Evolutionary conservation across 1,284 basidiomycete genomes (phyloP), one percentile per base, ranked within the genome.

Genomic region (Fomes fomentarius): DNA sequence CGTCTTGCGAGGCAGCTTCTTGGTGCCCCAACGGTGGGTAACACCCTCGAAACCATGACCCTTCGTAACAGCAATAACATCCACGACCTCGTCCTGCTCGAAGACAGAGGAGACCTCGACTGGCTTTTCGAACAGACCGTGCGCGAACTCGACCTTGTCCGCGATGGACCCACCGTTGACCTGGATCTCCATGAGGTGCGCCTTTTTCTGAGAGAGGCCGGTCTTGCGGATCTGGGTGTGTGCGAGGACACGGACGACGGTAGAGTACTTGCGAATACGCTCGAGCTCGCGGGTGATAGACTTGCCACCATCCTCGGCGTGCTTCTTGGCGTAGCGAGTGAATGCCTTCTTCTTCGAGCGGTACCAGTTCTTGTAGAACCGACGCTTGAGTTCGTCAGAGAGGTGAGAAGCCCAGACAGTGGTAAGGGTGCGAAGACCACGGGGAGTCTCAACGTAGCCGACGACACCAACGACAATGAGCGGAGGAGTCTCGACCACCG

Each of bases 351-450:
- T 99, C 93, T 99, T 99, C 58, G 94, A 96, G 69, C 94, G 90
- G 86, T 99, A 99, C 97, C 97, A 99, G 89, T 98, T 99, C 87
- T 96, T 98, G 92, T 98, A 98, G 91, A 99, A 98, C 70, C 97
- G 89, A 73, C 97, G 93, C 82, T 97, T 98, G 74, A 99, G 77
- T 76, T 98, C 96, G 72, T 82, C 93, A 60, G 80, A 94, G 68
- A 82, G 90, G 74, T 84, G 90, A 62, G 79, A 95, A 64, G 78
- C 93, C 95, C 79, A 98, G 71, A 85, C 93, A 66, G 77, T 97
- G 76, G 79, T 91, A 69, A 82, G 84, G 52, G 75, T 94, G 70
- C 97, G 95, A 63, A 99, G 89, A 71, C 97, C 97, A 71, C 96
- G 96, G 70, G 97, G 97, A 63, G 97, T 99, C 83, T 99, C 97